phyloP scores from a whole-genome alignment of 768 basidiomycete species.

The Boletus vinaceobasis region DNA sequence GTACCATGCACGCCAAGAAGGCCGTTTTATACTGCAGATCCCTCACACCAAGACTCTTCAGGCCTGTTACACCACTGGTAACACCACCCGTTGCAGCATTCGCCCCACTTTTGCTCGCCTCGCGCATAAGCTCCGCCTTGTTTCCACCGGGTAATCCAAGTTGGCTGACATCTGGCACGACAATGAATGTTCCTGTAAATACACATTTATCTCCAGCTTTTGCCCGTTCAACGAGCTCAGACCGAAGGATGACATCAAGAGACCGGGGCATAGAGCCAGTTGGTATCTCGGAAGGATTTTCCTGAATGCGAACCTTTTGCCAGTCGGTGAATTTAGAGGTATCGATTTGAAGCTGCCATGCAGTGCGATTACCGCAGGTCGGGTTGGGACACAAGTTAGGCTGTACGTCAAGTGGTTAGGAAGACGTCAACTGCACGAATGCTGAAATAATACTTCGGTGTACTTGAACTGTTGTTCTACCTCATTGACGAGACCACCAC shows the following conservation, averaged over 20 bases:
- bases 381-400: constrained; percentile 93
- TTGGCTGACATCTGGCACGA: constrained; percentile 97
- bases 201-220: constrained; percentile 99
- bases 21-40: constrained; percentile 99
- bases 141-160: constrained; percentile 94
- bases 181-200: constrained; percentile 97
- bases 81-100: constrained; percentile 59
- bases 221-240: constrained; percentile 96
- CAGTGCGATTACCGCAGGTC: constrained; percentile 84
- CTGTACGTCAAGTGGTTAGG: constrained; percentile 36
- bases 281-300: constrained; percentile 98
- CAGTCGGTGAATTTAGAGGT: constrained; percentile 97
- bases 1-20: constrained; percentile 97
- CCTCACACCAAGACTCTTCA: constrained; percentile 91
- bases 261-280: constrained; percentile 98
- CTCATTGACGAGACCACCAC: constrained; percentile 81
- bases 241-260: constrained; percentile 90
- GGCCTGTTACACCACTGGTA: constrained; percentile 83
- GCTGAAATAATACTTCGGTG: constrained; percentile 66
- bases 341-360: constrained; percentile 95
- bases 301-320: constrained; percentile 99
- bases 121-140: constrained; percentile 84
- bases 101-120: constrained; percentile 65
- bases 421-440: constrained; percentile 1
- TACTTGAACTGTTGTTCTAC: constrained; percentile 99